These are phyloP conservation scores for Fraxinus latifolia DNA, from an alignment of 305 asterid genomes.

Conservation along the genomic window DNA sequence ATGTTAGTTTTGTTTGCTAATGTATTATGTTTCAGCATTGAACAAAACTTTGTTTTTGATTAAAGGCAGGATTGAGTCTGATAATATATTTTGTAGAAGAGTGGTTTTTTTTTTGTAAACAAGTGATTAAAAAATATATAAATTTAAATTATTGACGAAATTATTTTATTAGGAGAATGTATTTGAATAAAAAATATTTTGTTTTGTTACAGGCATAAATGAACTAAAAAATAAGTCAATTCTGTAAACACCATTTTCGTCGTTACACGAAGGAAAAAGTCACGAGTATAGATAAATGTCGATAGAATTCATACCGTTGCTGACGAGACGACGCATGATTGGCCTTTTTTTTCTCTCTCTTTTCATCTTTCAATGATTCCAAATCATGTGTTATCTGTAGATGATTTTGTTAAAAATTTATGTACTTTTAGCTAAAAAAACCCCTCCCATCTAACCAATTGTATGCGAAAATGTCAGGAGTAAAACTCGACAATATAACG, in stretches of 20 bases:
- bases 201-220: not conserved
- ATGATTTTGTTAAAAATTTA: not conserved
- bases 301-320: not conserved
- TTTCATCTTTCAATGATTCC: not conserved
- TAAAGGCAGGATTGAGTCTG: no score
- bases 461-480: not conserved
- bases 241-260: not conserved
- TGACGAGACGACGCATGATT: not conserved
- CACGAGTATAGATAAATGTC: not conserved
- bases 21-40: not conserved
- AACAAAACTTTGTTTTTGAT: no score
- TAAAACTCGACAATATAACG: not conserved
- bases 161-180: not conserved
- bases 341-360: not conserved
- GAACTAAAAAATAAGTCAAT: not conserved
- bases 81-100: not conserved
- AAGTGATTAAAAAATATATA: not conserved
- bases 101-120: no score
- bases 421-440: not conserved
- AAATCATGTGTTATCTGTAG: not conserved
- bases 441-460: not conserved
- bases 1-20: not conserved
- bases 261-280: not conserved
- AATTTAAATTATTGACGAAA: no score
- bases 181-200: not conserved